Percentiles rank a stretch among this genome's conserved stretches.
These are phyloP conservation scores for Patellifolia procumbens DNA, from an alignment of 179 eudicot genomes.

Conservation along the genomic window DNA sequence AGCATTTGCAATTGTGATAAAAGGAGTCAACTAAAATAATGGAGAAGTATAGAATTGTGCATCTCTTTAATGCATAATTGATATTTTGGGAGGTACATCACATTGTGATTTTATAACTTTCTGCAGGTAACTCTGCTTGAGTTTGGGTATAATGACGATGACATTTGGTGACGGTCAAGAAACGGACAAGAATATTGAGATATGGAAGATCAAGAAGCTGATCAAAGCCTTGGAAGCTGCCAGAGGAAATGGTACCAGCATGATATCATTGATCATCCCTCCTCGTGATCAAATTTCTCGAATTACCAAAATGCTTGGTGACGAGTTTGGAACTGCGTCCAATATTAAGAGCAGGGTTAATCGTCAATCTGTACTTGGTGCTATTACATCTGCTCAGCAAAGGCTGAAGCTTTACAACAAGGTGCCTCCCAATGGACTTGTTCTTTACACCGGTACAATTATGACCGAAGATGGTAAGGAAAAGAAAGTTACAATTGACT, in stretches of 20 bases:
- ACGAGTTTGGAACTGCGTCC: conserved; percentile 35
- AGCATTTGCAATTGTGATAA: too few species aligned
- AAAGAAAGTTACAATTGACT: conserved; percentile 31
- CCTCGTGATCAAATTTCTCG: conserved; percentile 32
- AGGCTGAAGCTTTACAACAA: conserved; percentile 31
- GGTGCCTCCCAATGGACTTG: conserved; percentile 36
- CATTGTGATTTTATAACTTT: background rate
- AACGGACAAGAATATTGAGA: conserved; percentile 27
- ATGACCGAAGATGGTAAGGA: conserved; percentile 31
- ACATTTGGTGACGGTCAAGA: conserved; percentile 19
- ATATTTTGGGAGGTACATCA: too few species aligned
- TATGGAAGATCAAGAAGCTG: conserved; percentile 32
- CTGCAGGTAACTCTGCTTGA: conserved; percentile 11
- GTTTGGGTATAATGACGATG: conserved; percentile 19
- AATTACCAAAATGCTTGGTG: conserved; percentile 28
- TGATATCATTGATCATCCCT: conserved; percentile 32
- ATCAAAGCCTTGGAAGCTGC: conserved; percentile 35
- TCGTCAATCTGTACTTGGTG: conserved; percentile 33
- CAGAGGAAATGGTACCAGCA: conserved; percentile 35
- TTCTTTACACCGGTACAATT: conserved; percentile 32
- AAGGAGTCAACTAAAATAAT: too few species aligned
- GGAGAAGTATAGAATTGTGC: too few species aligned
- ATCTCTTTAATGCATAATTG: background rate
- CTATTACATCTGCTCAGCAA: conserved; percentile 37
- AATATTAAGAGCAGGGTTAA: conserved; percentile 35